Evolutionary conservation across 2,329 filamentous ascomycete genomes (phyloP).

Genomic region (Cordyceps cicadae): DNA sequence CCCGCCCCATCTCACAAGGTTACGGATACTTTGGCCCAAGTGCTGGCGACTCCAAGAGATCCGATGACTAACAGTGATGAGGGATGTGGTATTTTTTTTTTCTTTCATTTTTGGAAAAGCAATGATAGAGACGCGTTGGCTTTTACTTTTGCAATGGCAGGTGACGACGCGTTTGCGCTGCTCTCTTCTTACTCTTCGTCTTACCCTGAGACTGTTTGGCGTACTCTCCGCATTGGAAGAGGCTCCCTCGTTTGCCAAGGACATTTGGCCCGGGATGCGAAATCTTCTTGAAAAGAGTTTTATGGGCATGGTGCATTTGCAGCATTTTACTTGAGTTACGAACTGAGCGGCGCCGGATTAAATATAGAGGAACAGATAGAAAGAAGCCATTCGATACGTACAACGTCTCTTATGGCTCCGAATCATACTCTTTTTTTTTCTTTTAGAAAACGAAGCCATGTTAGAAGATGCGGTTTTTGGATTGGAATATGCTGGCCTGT

Average conservation of each 20-base stretch:
- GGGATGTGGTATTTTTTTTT: neutral
- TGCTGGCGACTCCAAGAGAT: conserved; percentile 47
- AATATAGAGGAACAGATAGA: conserved; percentile 9
- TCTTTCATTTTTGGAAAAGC: neutral
- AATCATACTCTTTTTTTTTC: neutral
- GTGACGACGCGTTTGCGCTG: conserved; percentile 4
- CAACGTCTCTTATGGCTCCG: neutral
- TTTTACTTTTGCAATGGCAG: neutral
- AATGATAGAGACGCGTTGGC: neutral
- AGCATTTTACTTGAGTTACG: neutral
- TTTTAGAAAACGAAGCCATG: neutral
- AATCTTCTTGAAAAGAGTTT: neutral
- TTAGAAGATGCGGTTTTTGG: neutral
- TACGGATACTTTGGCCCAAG: conserved; percentile 36
- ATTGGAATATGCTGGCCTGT: neutral
- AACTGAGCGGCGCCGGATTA: neutral
- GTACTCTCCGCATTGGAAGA: too few relatives aligned
- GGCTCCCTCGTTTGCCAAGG: too few relatives aligned
- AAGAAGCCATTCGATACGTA: conserved; percentile 4
- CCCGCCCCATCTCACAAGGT: conserved; percentile 24
- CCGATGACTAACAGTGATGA: conserved; percentile 33
- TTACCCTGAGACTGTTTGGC: neutral
- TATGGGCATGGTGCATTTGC: neutral
- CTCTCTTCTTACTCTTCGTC: neutral
- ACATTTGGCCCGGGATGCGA: neutral